Evolutionary conservation across 352 stramenopile species (phyloP).

Genomic region (Pythium apleroticum): DNA sequence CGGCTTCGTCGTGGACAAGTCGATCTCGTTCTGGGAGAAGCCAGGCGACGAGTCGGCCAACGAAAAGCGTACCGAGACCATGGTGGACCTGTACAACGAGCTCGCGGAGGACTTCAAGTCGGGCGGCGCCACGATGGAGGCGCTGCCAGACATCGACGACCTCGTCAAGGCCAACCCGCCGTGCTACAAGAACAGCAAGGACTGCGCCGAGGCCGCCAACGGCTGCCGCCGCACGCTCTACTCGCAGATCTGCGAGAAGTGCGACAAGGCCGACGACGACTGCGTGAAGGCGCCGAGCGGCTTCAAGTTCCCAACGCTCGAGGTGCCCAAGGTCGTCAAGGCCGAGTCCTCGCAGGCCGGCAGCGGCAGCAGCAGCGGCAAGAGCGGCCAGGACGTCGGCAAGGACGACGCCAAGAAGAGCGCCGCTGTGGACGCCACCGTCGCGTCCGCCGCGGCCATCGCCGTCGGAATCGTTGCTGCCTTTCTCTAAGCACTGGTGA

Average conservation of each 20-base stretch:
- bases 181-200: conserved; percentile 66
- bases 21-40: conserved; percentile 62
- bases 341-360: conserved; percentile 1
- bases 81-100: conserved; percentile 66
- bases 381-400: background rate
- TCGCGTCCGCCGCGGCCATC: background rate
- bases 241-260: conserved; percentile 63
- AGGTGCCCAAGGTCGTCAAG: conserved; percentile 18
- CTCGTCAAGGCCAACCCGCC: conserved; percentile 53
- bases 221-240: conserved; percentile 63
- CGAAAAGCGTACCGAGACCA: conserved; percentile 33
- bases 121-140: conserved; percentile 32
- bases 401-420: background rate
- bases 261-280: conserved; percentile 27
- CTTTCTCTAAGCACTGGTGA: too few relatives aligned
- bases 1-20: conserved; percentile 28
- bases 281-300: conserved; percentile 37
- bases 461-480: background rate
- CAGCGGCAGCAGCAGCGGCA: background rate
- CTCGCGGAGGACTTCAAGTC: conserved; percentile 17
- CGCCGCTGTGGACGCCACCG: background rate
- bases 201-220: conserved; percentile 40
- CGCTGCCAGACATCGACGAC: conserved; percentile 41
- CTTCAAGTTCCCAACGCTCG: conserved; percentile 52
- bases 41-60: conserved; percentile 49